Conservation (phyloP, 768 basidiomycete species). For the Trametes cubensis region DNA sequence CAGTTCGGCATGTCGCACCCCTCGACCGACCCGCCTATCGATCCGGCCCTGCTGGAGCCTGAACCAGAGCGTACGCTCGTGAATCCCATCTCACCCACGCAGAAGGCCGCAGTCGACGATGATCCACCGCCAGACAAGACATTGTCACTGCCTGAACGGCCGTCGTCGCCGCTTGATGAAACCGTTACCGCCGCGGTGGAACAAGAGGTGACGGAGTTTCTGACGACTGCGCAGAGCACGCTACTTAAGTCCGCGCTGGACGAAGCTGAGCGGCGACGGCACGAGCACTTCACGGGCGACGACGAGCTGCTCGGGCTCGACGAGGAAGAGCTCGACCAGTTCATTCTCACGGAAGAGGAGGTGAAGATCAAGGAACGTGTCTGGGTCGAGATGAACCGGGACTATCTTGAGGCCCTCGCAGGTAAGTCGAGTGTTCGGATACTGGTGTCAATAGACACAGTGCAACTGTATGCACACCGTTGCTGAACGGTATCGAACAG, state of each 20-base stretch:
- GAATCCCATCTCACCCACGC: background rate
- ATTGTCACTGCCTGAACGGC: background rate
- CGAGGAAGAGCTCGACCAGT: constrained; percentile 85
- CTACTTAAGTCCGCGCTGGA: constrained; percentile 63
- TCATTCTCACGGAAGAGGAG: constrained; percentile 79
- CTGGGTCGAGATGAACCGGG: constrained; percentile 92
- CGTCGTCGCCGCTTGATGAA: constrained; percentile 52
- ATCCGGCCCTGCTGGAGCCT: constrained; percentile 52
- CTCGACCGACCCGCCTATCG: constrained; percentile 48
- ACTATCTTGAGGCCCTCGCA: constrained; percentile 87
- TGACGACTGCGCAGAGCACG: constrained; percentile 64
- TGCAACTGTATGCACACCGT: constrained; percentile 29
- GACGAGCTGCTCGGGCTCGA: constrained; percentile 80
- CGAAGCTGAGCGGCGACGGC: constrained; percentile 65
- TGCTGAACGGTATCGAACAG: constrained; percentile 55
- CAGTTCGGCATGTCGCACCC: constrained; percentile 22
- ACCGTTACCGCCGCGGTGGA: constrained; percentile 63
- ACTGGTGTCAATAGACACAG: background rate
- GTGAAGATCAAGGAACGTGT: constrained; percentile 85
- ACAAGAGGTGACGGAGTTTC: constrained; percentile 69
- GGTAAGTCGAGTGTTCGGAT: constrained; percentile 48
- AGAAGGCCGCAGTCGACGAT: background rate
- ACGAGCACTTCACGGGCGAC: constrained; percentile 47
- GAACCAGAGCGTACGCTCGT: constrained; percentile 18
- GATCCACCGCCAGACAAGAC: constrained; percentile 17